phyloP scores from a whole-genome alignment of 108 stramenopile genomes.

The Stephanodiscus triporus region DNA sequence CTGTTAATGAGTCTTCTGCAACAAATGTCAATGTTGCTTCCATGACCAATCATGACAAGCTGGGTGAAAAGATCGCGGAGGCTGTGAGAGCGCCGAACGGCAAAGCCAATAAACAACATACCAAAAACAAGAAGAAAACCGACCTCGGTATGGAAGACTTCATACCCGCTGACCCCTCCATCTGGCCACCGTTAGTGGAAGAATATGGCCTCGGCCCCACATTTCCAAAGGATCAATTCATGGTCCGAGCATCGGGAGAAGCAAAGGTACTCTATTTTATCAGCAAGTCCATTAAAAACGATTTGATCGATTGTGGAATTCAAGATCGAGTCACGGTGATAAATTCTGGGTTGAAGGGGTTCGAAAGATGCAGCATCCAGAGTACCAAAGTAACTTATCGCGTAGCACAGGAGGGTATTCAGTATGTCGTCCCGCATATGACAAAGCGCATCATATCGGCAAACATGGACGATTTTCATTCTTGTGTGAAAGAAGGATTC shows the following conservation, averaged over 20 bases:
- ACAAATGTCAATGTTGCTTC: slow-evolving; percentile 7
- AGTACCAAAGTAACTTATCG: slow-evolving; percentile 58
- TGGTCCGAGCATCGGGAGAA: slow-evolving; percentile 74
- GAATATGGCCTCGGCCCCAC: slow-evolving; percentile 68
- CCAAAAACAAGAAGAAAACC: slow-evolving; percentile 42
- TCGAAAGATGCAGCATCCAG: slow-evolving; percentile 70
- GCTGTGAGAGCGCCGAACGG: slow-evolving; percentile 33
- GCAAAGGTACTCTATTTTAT: slow-evolving; percentile 82
- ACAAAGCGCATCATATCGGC: slow-evolving; percentile 70
- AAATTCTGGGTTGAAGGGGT: slow-evolving; percentile 80
- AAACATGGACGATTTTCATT: slow-evolving; percentile 68
- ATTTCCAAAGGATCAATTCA: slow-evolving; percentile 73
- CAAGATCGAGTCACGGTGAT: slow-evolving; percentile 78
- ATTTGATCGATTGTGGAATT: slow-evolving; percentile 73
- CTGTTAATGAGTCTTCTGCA: slow-evolving; percentile 10
- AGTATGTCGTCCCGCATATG: slow-evolving; percentile 82
- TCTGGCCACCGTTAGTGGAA: slow-evolving; percentile 67
- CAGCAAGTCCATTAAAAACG: slow-evolving; percentile 59
- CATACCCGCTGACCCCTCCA: slow-evolving; percentile 57
- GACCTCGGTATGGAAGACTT: slow-evolving; percentile 74
- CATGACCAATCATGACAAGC: slow-evolving; percentile 21
- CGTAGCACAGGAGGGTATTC: slow-evolving; percentile 80
- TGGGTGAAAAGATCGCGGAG: slow-evolving; percentile 8
- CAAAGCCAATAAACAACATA: slow-evolving; percentile 31
- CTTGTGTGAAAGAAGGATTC: slow-evolving; percentile 56